A percentile compares a stretch with the other conserved stretches of the same genome.
Conservation (phyloP, 2,329 filamentous ascomycete species). For the Talaromyces amestolkiae region DNA sequence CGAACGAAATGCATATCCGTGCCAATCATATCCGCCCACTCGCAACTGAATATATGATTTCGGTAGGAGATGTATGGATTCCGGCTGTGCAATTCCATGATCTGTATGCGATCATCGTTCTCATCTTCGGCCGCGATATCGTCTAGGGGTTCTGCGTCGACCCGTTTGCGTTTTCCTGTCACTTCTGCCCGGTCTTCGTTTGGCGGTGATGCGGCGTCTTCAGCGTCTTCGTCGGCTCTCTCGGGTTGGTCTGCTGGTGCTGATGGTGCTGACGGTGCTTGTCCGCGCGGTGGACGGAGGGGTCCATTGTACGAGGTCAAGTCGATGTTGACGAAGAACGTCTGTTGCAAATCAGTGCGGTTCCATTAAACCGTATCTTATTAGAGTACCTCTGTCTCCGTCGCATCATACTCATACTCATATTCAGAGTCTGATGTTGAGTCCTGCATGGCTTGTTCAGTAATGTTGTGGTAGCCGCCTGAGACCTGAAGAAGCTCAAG, state of each 20-base stretch:
- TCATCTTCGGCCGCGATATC: neutral
- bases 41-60: conserved; percentile 72
- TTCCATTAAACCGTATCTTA: neutral
- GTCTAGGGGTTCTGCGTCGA: neutral
- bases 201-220: conserved; percentile 24
- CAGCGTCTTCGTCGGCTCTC: conserved; percentile 2
- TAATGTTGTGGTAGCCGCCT: neutral
- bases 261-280: conserved; percentile 22
- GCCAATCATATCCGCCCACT: conserved; percentile 79
- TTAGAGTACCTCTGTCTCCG: conserved; percentile 49
- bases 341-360: conserved; percentile 33
- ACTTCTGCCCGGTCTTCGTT: conserved; percentile 28
- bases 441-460: conserved; percentile 18
- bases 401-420: conserved; percentile 61
- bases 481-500: neutral
- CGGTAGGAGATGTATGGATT: conserved; percentile 79
- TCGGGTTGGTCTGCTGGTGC: neutral
- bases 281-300: conserved; percentile 34
- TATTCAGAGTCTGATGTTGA: conserved; percentile 35
- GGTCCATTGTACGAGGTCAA: conserved; percentile 48
- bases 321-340: conserved; percentile 61
- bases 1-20: conserved; percentile 75
- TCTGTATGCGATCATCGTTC: conserved; percentile 59
- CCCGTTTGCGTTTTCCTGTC: conserved; percentile 10
- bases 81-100: conserved; percentile 74